phyloP scores from a whole-genome alignment of 352 stramenopile genomes.

The Phytophthora cajani region DNA sequence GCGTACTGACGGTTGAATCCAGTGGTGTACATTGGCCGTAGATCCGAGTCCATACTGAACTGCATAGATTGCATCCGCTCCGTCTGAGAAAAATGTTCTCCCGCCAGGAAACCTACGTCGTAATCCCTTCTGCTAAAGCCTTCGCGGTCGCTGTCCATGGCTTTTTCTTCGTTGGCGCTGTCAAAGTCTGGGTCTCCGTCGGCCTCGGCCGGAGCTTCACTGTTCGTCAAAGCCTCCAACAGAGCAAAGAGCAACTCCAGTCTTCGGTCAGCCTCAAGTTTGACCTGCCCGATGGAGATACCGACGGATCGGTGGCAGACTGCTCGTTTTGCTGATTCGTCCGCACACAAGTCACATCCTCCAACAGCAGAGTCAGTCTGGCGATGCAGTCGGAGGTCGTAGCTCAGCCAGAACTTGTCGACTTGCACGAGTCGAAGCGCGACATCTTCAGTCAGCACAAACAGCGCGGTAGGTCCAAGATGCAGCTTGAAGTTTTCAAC shows the following conservation, averaged over 20 bases:
- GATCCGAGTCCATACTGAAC: constrained; percentile 56
- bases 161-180: constrained; percentile 42
- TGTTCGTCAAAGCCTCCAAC: constrained; percentile 71
- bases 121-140: constrained; percentile 32
- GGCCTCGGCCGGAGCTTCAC: constrained; percentile 39
- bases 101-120: constrained; percentile 37
- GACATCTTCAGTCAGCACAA: constrained; percentile 88
- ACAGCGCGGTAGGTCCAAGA: constrained; percentile 80
- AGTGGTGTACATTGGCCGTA: constrained; percentile 73
- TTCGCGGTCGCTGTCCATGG: constrained; percentile 32
- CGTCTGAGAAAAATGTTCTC: constrained; percentile 44
- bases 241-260: constrained; percentile 85
- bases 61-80: constrained; percentile 74
- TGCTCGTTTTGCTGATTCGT: constrained; percentile 63
- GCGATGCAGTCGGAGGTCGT: constrained; percentile 71
- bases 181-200: constrained; percentile 36
- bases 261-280: constrained; percentile 83
- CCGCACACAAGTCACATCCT: constrained; percentile 67
- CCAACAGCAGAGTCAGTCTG: constrained; percentile 39
- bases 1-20: constrained; percentile 58
- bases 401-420: constrained; percentile 80
- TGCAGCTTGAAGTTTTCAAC: constrained; percentile 76
- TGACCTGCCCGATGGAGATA: constrained; percentile 83
- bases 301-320: constrained; percentile 69
- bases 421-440: constrained; percentile 85